Percentiles rank a stretch among this genome's conserved stretches.
Conservation (phyloP, 306 rosid genomes). For the Acacia melanoxylon region DNA sequence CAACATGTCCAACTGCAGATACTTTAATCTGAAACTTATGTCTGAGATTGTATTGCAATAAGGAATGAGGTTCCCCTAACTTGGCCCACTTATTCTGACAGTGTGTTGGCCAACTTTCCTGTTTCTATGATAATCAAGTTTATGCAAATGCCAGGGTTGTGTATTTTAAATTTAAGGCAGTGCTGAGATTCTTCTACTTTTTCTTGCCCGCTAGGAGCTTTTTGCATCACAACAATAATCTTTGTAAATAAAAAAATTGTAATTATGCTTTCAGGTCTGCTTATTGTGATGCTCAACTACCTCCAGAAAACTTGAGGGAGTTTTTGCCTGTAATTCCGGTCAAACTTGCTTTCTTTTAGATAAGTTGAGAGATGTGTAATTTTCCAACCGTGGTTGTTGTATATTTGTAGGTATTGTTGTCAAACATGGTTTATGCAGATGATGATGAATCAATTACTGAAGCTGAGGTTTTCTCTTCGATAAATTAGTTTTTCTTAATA, state of each 20-base stretch:
- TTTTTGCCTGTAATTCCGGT: conserved; percentile 77
- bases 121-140: neutral
- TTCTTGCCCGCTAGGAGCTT: neutral
- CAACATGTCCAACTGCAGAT: neutral
- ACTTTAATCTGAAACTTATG: neutral
- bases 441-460: conserved; percentile 93
- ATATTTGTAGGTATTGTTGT: conserved; percentile 67
- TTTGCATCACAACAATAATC: neutral
- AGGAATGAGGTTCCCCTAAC: neutral
- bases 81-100: neutral
- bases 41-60: neutral
- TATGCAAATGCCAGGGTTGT: conserved; percentile 3
- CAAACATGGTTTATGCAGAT: conserved; percentile 98
- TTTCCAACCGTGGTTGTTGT: conserved; percentile 20
- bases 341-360: conserved; percentile 24
- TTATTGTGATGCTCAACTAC: conserved; percentile 94
- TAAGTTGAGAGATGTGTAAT: conserved; percentile 23
- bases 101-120: neutral
- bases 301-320: conserved; percentile 87
- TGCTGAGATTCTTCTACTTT: neutral
- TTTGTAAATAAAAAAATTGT: conserved; percentile 25
- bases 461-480: conserved; percentile 73
- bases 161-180: neutral
- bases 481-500: conserved; percentile 23
- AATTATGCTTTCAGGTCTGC: conserved; percentile 75